Conservation (phyloP, 2,329 filamentous ascomycete genomes). For the Fonsecaea nubica region DNA sequence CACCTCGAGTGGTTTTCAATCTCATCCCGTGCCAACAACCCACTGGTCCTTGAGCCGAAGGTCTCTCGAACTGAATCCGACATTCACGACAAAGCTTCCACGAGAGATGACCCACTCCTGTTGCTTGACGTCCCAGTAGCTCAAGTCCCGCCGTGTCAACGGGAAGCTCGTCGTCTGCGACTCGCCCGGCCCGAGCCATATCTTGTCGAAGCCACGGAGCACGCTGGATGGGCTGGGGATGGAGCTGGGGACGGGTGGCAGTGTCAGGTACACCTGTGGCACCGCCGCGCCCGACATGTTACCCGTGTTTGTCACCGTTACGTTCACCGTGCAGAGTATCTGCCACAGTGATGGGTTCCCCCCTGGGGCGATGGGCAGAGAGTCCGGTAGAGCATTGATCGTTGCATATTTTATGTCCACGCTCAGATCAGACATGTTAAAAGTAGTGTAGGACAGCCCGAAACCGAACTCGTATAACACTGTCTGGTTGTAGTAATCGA, state of each 20-base stretch:
- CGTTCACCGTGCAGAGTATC: slow-evolving; percentile 64
- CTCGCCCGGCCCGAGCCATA: slow-evolving; percentile 58
- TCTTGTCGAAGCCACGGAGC: slow-evolving; percentile 68
- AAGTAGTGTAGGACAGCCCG: slow-evolving; percentile 81
- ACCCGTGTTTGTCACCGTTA: slow-evolving; percentile 75
- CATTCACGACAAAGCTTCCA: slow-evolving; percentile 25
- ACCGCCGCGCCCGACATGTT: slow-evolving; percentile 70
- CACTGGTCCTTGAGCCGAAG: slow-evolving; percentile 11
- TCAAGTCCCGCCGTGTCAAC: slow-evolving; percentile 66
- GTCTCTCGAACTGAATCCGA: slow-evolving; percentile 38
- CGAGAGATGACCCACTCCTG: slow-evolving; percentile 63
- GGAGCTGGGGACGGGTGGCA: slow-evolving; percentile 43
- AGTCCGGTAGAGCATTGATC: slow-evolving; percentile 50
- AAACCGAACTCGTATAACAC: slow-evolving; percentile 71
- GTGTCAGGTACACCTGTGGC: slow-evolving; percentile 66
- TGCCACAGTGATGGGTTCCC: slow-evolving; percentile 64
- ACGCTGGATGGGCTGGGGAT: slow-evolving; percentile 63
- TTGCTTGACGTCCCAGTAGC: slow-evolving; percentile 65
- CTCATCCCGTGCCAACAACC: background rate
- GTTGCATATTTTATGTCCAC: slow-evolving; percentile 57
- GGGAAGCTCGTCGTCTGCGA: slow-evolving; percentile 58
- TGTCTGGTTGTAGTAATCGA: slow-evolving; percentile 65
- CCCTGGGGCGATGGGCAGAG: slow-evolving; percentile 63
- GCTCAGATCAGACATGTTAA: slow-evolving; percentile 72
- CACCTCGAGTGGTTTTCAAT: background rate